These are phyloP conservation scores for Yamadazyma triangularis DNA, from an alignment of 1,139 yeast species.

Conservation along the genomic window DNA sequence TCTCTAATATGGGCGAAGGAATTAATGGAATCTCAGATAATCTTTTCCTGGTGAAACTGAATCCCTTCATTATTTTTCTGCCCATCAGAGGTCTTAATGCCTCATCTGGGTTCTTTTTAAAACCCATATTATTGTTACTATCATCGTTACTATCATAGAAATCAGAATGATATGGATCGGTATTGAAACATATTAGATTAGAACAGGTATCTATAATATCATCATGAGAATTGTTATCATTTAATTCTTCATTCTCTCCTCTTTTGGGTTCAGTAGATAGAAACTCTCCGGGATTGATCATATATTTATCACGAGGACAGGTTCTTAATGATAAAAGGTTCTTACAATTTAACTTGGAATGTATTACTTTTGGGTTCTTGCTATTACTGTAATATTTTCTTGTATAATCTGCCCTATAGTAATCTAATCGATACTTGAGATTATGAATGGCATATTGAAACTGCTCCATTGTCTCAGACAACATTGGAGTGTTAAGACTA, in stretches of 20 bases:
- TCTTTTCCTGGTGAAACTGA: conserved; percentile 1
- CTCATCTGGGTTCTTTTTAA: neutral
- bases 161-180: neutral
- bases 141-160: neutral
- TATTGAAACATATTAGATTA: neutral
- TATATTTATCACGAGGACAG: conserved; percentile 22
- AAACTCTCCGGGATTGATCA: conserved; percentile 19
- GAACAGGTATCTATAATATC: too few species aligned
- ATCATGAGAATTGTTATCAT: neutral
- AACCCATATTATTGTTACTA: neutral
- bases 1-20: neutral
- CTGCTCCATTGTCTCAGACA: conserved; percentile 1
- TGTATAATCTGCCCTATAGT: conserved; percentile 31
- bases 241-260: neutral
- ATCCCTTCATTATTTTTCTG: neutral
- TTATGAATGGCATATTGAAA: conserved; percentile 14
- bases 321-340: conserved; percentile 39
- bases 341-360: conserved; percentile 30
- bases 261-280: conserved; percentile 4
- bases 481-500: too few species aligned
- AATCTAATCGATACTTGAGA: conserved; percentile 23
- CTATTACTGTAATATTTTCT: conserved; percentile 40
- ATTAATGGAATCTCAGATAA: conserved; percentile 6
- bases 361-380: conserved; percentile 35
- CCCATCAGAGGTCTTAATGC: neutral